Conservation (phyloP, 192 early-diverging fungal species). For the Spizellomyces sp. region DNA sequence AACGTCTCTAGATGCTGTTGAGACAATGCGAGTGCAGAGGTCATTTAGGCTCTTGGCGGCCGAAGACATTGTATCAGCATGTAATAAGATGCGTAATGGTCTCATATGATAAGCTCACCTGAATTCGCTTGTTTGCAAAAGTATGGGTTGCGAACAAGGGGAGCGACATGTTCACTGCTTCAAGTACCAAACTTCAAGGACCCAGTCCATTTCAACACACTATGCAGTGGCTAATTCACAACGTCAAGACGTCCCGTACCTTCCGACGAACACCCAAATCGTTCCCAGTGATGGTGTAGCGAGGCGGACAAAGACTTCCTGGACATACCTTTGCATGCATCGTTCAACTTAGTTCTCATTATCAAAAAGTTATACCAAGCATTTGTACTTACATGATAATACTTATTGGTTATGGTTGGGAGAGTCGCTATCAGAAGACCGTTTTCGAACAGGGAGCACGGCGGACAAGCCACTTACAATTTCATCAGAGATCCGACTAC, state of each 20-base stretch:
- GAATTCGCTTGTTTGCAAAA: not conserved
- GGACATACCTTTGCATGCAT: not conserved
- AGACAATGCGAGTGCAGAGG: not conserved
- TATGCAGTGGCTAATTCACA: not conserved
- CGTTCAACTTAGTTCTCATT: too few relatives aligned
- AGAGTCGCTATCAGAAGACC: too few relatives aligned
- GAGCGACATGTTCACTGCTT: not conserved
- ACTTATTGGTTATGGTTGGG: too few relatives aligned
- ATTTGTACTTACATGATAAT: too few relatives aligned
- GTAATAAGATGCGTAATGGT: too few relatives aligned
- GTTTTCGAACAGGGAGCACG: too few relatives aligned
- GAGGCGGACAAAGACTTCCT: not conserved
- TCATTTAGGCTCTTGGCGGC: not conserved
- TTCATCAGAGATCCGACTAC: too few relatives aligned
- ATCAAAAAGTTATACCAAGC: too few relatives aligned
- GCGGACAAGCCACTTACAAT: too few relatives aligned
- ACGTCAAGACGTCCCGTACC: not conserved
- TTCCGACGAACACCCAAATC: not conserved
- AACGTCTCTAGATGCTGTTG: not conserved
- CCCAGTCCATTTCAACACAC: not conserved
- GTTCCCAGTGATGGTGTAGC: slow-evolving; percentile 5
- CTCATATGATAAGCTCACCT: not conserved
- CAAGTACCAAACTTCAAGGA: not conserved
- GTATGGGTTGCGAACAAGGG: slow-evolving; percentile 2
- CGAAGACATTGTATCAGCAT: too few relatives aligned